Conservation (phyloP, 192 early-diverging fungal genomes). For the Geranomyces variabilis region DNA sequence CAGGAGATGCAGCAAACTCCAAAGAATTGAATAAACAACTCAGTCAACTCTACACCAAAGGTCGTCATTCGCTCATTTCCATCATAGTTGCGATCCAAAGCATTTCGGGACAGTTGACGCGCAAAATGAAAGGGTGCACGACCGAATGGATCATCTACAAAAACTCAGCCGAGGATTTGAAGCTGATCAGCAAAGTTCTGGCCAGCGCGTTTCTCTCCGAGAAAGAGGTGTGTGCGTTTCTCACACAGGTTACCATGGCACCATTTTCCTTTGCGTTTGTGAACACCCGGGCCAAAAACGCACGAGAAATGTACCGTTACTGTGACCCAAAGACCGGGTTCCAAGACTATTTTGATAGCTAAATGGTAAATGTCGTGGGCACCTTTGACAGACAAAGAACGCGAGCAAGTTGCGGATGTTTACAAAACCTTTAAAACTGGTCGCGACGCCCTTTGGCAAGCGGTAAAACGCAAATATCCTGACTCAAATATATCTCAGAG, state of each 20-base stretch:
- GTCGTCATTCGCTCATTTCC: conserved; percentile 3
- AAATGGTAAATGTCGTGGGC: conserved; percentile 13
- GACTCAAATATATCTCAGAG: conserved; percentile 21
- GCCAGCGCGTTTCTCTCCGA: conserved; percentile 3
- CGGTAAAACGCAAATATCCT: conserved; percentile 2
- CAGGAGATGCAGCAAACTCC: conserved; percentile 14
- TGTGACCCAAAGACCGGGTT: conserved; percentile 1
- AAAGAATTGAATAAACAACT: conserved; percentile 30
- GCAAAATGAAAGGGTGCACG: conserved; percentile 18
- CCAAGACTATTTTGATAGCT: not conserved
- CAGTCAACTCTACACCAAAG: conserved; percentile 21
- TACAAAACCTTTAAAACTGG: conserved; percentile 15
- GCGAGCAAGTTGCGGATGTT: conserved; percentile 9
- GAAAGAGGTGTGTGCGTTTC: conserved; percentile 18
- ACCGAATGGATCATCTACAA: conserved; percentile 25
- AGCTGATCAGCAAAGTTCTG: conserved; percentile 4
- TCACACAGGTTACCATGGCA: conserved; percentile 10
- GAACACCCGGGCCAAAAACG: not conserved
- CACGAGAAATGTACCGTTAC: conserved; percentile 13
- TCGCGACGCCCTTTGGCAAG: conserved; percentile 11
- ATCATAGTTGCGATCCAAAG: conserved; percentile 25
- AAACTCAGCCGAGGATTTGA: conserved; percentile 15
- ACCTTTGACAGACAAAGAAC: conserved; percentile 4
- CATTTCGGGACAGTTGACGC: conserved; percentile 21
- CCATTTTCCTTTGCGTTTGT: conserved; percentile 21